Conservation (phyloP, 192 early-diverging fungal genomes). For the Thoreauomyces humboldtii region DNA sequence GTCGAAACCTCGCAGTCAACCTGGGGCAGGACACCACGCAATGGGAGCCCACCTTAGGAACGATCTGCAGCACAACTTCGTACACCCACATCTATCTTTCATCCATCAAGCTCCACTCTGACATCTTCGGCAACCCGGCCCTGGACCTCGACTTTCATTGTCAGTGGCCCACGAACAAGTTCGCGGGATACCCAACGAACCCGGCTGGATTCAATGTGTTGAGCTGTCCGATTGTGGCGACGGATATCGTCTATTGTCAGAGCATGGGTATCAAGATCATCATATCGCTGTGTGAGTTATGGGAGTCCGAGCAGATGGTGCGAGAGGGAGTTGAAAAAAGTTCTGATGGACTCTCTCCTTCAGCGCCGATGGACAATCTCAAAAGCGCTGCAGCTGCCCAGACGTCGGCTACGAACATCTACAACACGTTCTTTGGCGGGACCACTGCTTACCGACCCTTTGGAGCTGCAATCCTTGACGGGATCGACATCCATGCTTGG, state of each 20-base stretch:
- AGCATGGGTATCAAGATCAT: constrained; percentile 68
- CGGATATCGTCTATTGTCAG: constrained; percentile 71
- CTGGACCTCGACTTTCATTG: constrained; percentile 73
- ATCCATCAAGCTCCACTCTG: constrained; percentile 58
- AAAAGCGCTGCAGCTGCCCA: not conserved
- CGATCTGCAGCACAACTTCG: constrained; percentile 23
- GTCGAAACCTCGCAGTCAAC: constrained; percentile 28
- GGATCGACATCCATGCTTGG: constrained; percentile 44
- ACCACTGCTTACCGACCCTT: constrained; percentile 61
- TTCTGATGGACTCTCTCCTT: too few species aligned
- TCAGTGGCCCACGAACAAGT: constrained; percentile 32
- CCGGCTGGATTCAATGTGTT: constrained; percentile 60
- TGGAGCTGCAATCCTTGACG: constrained; percentile 66
- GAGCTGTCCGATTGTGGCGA: constrained; percentile 65
- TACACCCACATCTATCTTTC: constrained; percentile 34
- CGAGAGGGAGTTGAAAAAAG: not conserved
- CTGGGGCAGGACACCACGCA: not conserved
- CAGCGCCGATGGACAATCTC: constrained; percentile 15
- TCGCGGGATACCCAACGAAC: constrained; percentile 34
- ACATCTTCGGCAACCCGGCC: constrained; percentile 53
- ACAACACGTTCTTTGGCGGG: constrained; percentile 75
- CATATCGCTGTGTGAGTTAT: constrained; percentile 64
- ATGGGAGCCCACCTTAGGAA: constrained; percentile 30
- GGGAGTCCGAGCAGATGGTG: not conserved
- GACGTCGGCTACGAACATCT: constrained; percentile 63